A percentile compares a stretch with the other conserved stretches of the same genome.
Evolutionary conservation across 1,284 basidiomycete species (phyloP).

Genomic region (Ganoderma boninense): DNA sequence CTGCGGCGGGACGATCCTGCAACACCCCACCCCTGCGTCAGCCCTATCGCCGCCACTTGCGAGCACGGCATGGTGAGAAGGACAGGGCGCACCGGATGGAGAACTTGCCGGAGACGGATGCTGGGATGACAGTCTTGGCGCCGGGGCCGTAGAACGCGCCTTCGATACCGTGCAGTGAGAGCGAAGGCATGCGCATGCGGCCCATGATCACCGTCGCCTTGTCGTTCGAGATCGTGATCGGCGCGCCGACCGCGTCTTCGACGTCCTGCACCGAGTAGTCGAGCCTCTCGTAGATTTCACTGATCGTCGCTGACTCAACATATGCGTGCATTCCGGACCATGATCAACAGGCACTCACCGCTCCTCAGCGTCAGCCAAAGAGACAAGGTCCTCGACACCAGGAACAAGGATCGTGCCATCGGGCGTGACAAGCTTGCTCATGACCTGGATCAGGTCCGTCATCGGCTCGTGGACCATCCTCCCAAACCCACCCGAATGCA

Average conservation of each 20-base stretch:
- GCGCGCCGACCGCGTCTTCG: slow-evolving; percentile 80
- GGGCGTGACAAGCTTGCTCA: slow-evolving; percentile 90
- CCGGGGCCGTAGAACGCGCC: slow-evolving; percentile 93
- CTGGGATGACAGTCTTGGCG: slow-evolving; percentile 95
- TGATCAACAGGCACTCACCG: slow-evolving; percentile 50
- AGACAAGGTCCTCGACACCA: slow-evolving; percentile 91
- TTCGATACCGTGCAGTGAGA: slow-evolving; percentile 97
- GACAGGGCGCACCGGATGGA: slow-evolving; percentile 77
- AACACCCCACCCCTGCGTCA: too few relatives aligned
- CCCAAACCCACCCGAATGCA: slow-evolving; percentile 94
- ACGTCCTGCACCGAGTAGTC: slow-evolving; percentile 84
- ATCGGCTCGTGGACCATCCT: slow-evolving; percentile 91
- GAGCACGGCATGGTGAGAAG: neutral
- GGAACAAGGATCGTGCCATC: slow-evolving; percentile 90
- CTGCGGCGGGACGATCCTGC: slow-evolving; percentile 88
- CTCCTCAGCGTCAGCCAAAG: slow-evolving; percentile 82
- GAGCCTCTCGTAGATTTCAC: slow-evolving; percentile 75
- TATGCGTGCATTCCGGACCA: neutral
- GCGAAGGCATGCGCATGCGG: slow-evolving; percentile 87
- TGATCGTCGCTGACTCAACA: slow-evolving; percentile 36
- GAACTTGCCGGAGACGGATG: slow-evolving; percentile 92
- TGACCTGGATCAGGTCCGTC: slow-evolving; percentile 80
- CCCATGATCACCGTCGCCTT: slow-evolving; percentile 91
- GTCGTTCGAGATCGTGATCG: slow-evolving; percentile 82
- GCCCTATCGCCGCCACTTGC: neutral